Conservation (phyloP, 1,139 yeast species). For the Geotrichum aggregatum region DNA sequence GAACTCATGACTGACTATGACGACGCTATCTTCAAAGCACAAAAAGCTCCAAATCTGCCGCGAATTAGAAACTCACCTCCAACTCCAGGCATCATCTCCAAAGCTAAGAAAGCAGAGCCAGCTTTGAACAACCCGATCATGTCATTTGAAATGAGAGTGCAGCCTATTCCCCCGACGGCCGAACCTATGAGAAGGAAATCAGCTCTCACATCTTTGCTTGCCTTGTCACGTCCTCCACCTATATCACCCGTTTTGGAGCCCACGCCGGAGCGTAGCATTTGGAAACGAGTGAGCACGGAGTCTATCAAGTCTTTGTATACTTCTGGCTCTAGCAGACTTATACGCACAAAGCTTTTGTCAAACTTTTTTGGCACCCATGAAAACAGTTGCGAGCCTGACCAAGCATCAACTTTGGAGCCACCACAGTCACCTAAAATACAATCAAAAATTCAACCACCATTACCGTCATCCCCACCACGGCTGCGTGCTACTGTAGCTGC, state of each 20-base stretch:
- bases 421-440: not conserved
- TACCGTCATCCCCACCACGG: not conserved
- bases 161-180: not conserved
- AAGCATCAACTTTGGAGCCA: too few relatives aligned
- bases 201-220: not conserved
- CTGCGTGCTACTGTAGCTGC: not conserved
- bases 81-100: slow-evolving; percentile 25
- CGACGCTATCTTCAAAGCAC: slow-evolving; percentile 36
- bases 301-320: not conserved
- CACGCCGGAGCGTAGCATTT: not conserved
- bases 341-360: too few relatives aligned
- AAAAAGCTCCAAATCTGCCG: slow-evolving; percentile 26
- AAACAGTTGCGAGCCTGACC: too few relatives aligned
- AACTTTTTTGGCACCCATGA: too few relatives aligned
- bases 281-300: slow-evolving; percentile 1
- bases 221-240: not conserved
- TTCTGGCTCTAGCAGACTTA: not conserved
- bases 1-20: slow-evolving; percentile 67
- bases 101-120: slow-evolving; percentile 25
- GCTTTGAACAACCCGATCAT: too few relatives aligned
- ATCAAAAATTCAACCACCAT: not conserved
- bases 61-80: slow-evolving; percentile 26
- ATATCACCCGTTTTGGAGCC: slow-evolving; percentile 4
- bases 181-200: not conserved
- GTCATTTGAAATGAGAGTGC: too few relatives aligned